Base-by-base conservation (phyloP, 768 basidiomycete species). In the Naganishia friedmannii region DNA sequence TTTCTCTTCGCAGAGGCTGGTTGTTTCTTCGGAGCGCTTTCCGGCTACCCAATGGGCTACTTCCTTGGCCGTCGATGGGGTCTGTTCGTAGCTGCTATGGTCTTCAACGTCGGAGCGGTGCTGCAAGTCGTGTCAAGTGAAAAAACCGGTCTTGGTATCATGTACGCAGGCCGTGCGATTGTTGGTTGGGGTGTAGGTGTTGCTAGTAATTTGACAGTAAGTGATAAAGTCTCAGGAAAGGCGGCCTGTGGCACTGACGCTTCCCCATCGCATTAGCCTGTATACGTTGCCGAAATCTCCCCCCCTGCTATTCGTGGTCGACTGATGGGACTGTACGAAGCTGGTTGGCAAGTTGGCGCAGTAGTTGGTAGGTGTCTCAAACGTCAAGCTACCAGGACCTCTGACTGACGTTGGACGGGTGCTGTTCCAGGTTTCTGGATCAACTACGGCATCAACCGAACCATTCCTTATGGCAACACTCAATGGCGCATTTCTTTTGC, bases 301-400 rank as follows among this genome's bases (percentile, higher is more conserved):
- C 82, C 84, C 23, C 79, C 84, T 26, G 81, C 82, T 6, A 83
- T 84, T 66, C 82, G 84, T n/a, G 85, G 85, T 31, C 81, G 83
- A 42, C 76, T 86, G 26, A 83, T 84, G 60, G 86, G 85, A 21
- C 73, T 84, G 60, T 85, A 84, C 74, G 85, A 86, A 67, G 74
- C 85, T n/a, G 82, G 82, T 42, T 85, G 83, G 79, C 85, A 86
- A 75, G 76, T 83, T 51, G 85, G 85, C 42, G 83, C 82, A n/a
- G 79, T 85, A 19, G 76, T 83, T 37, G 84, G 84, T 75, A 69
- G 45, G 54, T 46, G 5, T 19, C 58, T n/a, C 3, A 6, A 17
- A 8, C 7, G 6, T 46, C 45, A 46, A 46, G 15, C 15, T 46
- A 21, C 45, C 17, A n/a, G 65, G 13, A 66, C 46, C n/a, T 12